Evolutionary conservation across 176 grass and related monocot species (phyloP), one percentile per base, ranked within the genome.

Genomic region (Triticum turgidum): DNA sequence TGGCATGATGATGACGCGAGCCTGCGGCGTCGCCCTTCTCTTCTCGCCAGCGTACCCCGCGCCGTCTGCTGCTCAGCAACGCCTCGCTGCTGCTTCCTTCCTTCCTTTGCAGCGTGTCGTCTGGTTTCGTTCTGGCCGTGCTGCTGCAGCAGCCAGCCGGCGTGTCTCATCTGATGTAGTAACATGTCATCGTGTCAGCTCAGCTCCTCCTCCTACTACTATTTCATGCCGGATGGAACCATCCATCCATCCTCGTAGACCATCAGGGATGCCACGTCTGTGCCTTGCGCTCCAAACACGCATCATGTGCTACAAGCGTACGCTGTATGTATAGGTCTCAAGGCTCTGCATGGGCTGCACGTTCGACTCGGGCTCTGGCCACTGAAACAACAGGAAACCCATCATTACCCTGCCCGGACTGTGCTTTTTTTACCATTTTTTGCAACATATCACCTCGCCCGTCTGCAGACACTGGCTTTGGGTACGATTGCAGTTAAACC

Each of bases 1-100:
- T 5, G 56, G 51, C 2, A 54, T 54, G 56, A 59, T 41, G 41
- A 24, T 85, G 88, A 86, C 22, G 77, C 83, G 2, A 49, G 82
- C 69, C 41, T 14, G 78, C 75, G 56, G 38, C 80, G 47, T 51
- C n/a, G 30, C 9, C 33, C 5, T 15, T 25, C 65, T 22, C 15
- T 12, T 22, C 59, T 11, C 59, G 9, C 59, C 34, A 6, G 35
- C 35, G 18, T 15, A 2, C 39, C 73, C 2, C 39, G 12, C 42
- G 41, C 22, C 44, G 45, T 29, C 24, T 79, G 12, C 20, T 4
- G 34, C 34, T 35, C 34, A 35, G 34, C 34, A 5, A 35, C 34
- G 34, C 34, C 34, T 35, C 34, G 5, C 34, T 6, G 78, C 24
- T 49, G 35, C 73, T 18, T 78, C 14, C 9, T 24, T 78, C 14